These are phyloP conservation scores for Gossypium anomalum DNA, from an alignment of 345 rosid species.

Conservation along the genomic window DNA sequence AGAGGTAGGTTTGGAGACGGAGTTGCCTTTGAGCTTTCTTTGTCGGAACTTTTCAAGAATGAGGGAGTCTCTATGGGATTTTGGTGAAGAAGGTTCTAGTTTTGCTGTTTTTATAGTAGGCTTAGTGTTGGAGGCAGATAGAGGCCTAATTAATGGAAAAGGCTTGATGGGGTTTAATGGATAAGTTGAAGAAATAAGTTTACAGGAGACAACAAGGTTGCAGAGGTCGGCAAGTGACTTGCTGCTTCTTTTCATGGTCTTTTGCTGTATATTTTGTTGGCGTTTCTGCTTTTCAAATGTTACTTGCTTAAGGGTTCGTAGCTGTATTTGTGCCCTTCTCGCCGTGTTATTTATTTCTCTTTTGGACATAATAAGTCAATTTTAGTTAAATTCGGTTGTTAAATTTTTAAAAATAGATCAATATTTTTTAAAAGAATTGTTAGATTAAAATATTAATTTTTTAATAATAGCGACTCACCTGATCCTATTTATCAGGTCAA, in stretches of 20 bases:
- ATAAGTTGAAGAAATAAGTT: conserved; percentile 9
- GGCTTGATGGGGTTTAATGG: conserved; percentile 11
- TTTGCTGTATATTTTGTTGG: not conserved
- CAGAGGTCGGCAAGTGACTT: conserved; percentile 8
- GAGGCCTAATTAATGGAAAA: conserved; percentile 12
- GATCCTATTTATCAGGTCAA: too few relatives aligned
- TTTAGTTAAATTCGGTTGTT: too few relatives aligned
- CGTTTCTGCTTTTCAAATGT: not conserved
- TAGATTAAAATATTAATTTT: too few relatives aligned
- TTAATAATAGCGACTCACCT: too few relatives aligned
- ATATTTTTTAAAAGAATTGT: too few relatives aligned
- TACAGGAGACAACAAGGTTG: not conserved
- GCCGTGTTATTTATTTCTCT: too few relatives aligned
- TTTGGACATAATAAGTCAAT: too few relatives aligned
- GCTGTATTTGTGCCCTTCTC: too few relatives aligned
- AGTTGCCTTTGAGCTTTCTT: conserved; percentile 39
- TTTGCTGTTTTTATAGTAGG: not conserved
- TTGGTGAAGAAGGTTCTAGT: not conserved
- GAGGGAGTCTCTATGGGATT: conserved; percentile 12
- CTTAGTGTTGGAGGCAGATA: conserved; percentile 7
- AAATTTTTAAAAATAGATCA: too few relatives aligned
- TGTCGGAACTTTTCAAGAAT: conserved; percentile 46
- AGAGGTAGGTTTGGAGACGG: not conserved
- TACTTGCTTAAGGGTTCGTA: not conserved
- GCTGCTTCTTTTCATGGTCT: conserved; percentile 6